Conservation (phyloP, 805 yeast species). For the Candida sphagnicola region DNA sequence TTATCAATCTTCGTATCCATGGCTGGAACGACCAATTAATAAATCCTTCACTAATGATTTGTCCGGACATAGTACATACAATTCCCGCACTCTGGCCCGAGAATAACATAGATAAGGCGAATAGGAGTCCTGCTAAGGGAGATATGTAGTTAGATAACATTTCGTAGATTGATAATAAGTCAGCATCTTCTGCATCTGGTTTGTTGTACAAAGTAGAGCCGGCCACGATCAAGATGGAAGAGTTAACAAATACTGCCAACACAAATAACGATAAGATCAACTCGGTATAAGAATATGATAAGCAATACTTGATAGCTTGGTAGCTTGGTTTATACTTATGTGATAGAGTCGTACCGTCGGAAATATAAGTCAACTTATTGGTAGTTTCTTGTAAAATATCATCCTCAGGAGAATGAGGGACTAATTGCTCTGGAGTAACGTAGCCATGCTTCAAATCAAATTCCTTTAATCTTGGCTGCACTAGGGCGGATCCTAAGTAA, state of each 20-base stretch:
- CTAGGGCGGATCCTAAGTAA: slow-evolving; percentile 42
- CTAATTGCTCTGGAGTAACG: slow-evolving; percentile 5
- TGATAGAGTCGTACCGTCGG: slow-evolving; percentile 27
- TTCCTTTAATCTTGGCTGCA: slow-evolving; percentile 40
- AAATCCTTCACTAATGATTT: slow-evolving; percentile 43
- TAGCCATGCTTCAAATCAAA: slow-evolving; percentile 32
- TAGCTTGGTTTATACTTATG: slow-evolving; percentile 38
- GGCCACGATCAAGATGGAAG: slow-evolving; percentile 44
- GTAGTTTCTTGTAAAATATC: slow-evolving; percentile 10
- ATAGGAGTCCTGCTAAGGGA: slow-evolving; percentile 42
- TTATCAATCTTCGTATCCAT: slow-evolving; percentile 40
- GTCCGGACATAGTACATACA: slow-evolving; percentile 48
- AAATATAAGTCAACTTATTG: slow-evolving; percentile 14
- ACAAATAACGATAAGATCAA: slow-evolving; percentile 36
- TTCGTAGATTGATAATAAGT: slow-evolving; percentile 40
- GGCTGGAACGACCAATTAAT: slow-evolving; percentile 42
- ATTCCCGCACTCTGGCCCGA: slow-evolving; percentile 47
- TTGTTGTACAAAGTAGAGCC: slow-evolving; percentile 38
- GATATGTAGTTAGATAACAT: slow-evolving; percentile 41
- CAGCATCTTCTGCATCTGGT: slow-evolving; percentile 45
- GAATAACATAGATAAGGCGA: slow-evolving; percentile 43
- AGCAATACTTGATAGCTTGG: slow-evolving; percentile 38
- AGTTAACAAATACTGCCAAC: slow-evolving; percentile 42
- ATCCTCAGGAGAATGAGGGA: background rate
- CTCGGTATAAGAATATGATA: slow-evolving; percentile 37